phyloP scores from a whole-genome alignment of 495 filamentous ascomycete genomes.

The Emericellopsis terricola region DNA sequence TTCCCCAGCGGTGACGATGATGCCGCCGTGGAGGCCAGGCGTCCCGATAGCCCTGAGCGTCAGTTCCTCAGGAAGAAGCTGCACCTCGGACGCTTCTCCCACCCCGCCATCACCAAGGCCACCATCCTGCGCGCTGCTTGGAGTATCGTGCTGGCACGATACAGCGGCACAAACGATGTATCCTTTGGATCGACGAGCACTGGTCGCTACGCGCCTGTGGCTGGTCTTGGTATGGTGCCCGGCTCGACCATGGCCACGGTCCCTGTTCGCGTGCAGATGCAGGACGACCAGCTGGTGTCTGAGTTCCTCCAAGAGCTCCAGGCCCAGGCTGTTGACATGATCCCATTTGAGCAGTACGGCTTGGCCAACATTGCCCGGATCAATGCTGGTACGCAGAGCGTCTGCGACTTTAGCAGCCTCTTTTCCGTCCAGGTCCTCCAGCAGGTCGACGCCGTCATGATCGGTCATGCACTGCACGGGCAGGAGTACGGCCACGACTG shows the following conservation, averaged over 20 bases:
- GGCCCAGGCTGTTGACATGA: constrained; percentile 1
- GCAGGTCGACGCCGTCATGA: background rate
- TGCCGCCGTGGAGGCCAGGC: too few relatives aligned
- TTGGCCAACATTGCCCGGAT: constrained; percentile 8
- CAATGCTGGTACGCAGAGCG: constrained; percentile 11
- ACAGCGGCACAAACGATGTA: constrained; percentile 13
- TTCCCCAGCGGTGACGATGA: background rate
- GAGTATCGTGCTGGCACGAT: constrained; percentile 14
- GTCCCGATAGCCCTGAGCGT: too few relatives aligned
- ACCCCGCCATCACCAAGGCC: constrained; percentile 9
- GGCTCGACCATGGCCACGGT: background rate
- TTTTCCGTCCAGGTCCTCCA: too few relatives aligned
- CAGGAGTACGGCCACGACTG: constrained; percentile 3
- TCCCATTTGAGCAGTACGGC: constrained; percentile 2
- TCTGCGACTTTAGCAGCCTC: too few relatives aligned
- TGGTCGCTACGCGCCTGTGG: background rate
- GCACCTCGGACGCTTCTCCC: constrained; percentile 1
- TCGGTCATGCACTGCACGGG: constrained; percentile 4
- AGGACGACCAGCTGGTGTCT: background rate
- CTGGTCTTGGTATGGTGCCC: background rate
- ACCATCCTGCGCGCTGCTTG: too few relatives aligned
- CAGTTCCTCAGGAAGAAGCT: constrained; percentile 2
- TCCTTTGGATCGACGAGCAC: background rate
- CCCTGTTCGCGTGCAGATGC: background rate
- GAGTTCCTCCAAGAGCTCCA: background rate